phyloP scores from a whole-genome alignment of 257 asterid species.

The Solanum neorickii region DNA sequence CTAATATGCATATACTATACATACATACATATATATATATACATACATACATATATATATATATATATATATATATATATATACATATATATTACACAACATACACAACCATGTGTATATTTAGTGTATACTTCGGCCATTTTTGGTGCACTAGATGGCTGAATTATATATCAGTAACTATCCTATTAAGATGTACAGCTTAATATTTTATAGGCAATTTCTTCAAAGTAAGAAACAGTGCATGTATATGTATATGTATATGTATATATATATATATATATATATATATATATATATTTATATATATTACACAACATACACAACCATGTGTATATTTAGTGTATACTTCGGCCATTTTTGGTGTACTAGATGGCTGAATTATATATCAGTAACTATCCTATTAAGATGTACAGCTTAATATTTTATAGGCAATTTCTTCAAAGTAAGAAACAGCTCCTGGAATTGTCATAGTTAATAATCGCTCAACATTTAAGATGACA shows the following conservation, averaged over 20 bases:
- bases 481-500: neutral
- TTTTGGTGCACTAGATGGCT: neutral
- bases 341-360: neutral
- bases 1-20: neutral
- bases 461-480: neutral
- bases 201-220: neutral
- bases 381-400: neutral
- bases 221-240: neutral
- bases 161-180: neutral
- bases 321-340: neutral
- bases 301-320: neutral
- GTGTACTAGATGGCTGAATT: neutral
- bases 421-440: neutral
- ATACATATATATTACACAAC: neutral
- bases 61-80: neutral
- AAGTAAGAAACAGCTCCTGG: neutral
- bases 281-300: no score
- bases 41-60: neutral
- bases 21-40: neutral
- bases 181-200: neutral
- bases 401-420: neutral
- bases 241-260: no score
- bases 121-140: neutral
- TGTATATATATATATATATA: neutral
- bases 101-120: neutral